Evolutionary conservation across 768 basidiomycete genomes (phyloP).

Genomic region (Psilocybe sp.): DNA sequence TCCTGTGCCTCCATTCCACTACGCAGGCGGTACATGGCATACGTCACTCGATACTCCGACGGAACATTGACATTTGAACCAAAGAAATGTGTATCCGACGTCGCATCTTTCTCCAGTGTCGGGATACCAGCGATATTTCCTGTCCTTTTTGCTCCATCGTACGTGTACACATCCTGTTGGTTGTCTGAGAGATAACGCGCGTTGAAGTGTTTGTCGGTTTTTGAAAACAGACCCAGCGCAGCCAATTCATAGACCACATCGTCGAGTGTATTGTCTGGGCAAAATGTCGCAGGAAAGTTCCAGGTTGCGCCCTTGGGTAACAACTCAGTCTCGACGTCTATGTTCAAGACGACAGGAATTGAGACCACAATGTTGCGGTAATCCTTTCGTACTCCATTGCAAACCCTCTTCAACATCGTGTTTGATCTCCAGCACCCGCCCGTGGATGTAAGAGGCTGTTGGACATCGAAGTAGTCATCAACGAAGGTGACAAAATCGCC

Average conservation of each 20-base stretch:
- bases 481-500: conserved; percentile 1
- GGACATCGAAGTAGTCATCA: neutral
- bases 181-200: conserved; percentile 15
- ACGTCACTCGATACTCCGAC: too few relatives aligned
- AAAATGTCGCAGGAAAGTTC: conserved; percentile 19
- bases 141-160: conserved; percentile 15
- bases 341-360: conserved; percentile 15
- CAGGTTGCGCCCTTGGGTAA: conserved; percentile 6
- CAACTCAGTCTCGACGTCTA: conserved; percentile 13
- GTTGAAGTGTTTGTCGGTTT: conserved; percentile 18
- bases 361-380: conserved; percentile 12
- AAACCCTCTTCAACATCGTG: too few relatives aligned
- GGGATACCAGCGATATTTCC: too few relatives aligned
- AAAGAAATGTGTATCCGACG: too few relatives aligned
- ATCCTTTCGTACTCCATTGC: conserved; percentile 13
- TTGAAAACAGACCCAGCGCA: conserved; percentile 18
- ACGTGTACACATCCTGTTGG: conserved; percentile 15
- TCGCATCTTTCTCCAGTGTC: too few relatives aligned
- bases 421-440: conserved; percentile 17
- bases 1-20: too few relatives aligned
- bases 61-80: too few relatives aligned
- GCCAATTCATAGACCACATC: conserved; percentile 20
- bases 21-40: too few relatives aligned
- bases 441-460: neutral
- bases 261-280: conserved; percentile 8